phyloP scores from a whole-genome alignment of 495 filamentous ascomycete species.

The Daldinia loculata region DNA sequence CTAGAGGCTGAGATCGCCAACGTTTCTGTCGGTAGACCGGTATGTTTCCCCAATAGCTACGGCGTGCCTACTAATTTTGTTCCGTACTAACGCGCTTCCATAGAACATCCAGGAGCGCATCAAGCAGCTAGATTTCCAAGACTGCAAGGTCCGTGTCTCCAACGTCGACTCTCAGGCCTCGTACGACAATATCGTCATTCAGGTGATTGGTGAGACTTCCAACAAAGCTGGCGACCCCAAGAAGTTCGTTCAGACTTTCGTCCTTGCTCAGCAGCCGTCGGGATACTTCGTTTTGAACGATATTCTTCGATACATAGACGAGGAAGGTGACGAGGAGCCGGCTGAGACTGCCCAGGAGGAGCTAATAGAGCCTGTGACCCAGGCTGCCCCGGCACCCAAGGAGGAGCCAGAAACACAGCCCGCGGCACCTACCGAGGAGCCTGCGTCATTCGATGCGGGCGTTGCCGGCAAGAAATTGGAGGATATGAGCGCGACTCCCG shows the following conservation, averaged over 20 bases:
- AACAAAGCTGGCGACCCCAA: slow-evolving; percentile 88
- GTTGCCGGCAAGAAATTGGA: slow-evolving; percentile 61
- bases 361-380: slow-evolving; percentile 49
- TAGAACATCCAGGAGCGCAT: slow-evolving; percentile 95
- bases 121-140: slow-evolving; percentile 89
- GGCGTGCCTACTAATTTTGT: background rate
- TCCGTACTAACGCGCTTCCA: slow-evolving; percentile 24
- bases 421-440: slow-evolving; percentile 55
- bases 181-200: slow-evolving; percentile 89
- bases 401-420: slow-evolving; percentile 58
- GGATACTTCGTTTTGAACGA: slow-evolving; percentile 99
- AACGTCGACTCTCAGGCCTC: slow-evolving; percentile 98
- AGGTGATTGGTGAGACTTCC: slow-evolving; percentile 97
- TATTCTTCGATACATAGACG: slow-evolving; percentile 91
- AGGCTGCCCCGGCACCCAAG: slow-evolving; percentile 53
- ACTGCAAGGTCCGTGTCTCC: slow-evolving; percentile 97
- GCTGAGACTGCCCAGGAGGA: slow-evolving; percentile 48
- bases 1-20: slow-evolving; percentile 86
- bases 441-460: slow-evolving; percentile 53
- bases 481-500: slow-evolving; percentile 48
- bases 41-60: slow-evolving; percentile 56
- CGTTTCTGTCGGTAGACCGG: slow-evolving; percentile 83
- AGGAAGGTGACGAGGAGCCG: slow-evolving; percentile 71
- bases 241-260: slow-evolving; percentile 98
- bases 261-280: slow-evolving; percentile 93